phyloP scores from a whole-genome alignment of 2,329 filamentous ascomycete genomes.

The Exophiala aquamarina region DNA sequence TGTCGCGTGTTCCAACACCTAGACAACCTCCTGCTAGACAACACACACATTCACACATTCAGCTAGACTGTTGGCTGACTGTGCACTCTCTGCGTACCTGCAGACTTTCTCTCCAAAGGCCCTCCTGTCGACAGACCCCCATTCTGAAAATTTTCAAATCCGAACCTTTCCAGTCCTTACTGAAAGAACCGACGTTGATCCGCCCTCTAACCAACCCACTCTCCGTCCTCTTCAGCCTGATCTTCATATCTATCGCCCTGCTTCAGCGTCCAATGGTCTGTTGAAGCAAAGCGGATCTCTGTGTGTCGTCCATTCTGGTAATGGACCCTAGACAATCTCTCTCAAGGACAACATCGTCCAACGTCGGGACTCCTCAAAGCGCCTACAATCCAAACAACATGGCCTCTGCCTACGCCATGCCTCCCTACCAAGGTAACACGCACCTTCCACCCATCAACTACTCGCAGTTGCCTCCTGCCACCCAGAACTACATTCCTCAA shows the following conservation, averaged over 20 bases:
- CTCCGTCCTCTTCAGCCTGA: constrained; percentile 3
- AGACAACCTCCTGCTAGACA: neutral
- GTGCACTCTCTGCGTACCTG: constrained; percentile 20
- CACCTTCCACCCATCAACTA: constrained; percentile 49
- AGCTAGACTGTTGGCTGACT: constrained; percentile 17
- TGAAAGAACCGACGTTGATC: constrained; percentile 11
- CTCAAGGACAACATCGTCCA: constrained; percentile 40
- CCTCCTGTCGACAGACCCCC: too few relatives aligned
- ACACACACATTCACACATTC: constrained; percentile 1
- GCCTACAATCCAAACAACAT: constrained; percentile 42
- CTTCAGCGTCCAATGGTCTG: constrained; percentile 22
- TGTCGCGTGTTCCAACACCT: constrained; percentile 15
- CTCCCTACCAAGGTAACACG: constrained; percentile 48
- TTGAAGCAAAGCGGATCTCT: constrained; percentile 21
- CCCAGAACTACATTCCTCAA: constrained; percentile 28
- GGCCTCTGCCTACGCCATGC: constrained; percentile 40
- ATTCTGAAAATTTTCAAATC: constrained; percentile 7
- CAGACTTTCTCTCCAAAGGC: constrained; percentile 8
- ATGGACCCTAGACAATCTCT: constrained; percentile 31
- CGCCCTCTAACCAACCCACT: constrained; percentile 7
- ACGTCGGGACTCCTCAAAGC: constrained; percentile 39
- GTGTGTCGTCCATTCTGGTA: constrained; percentile 19
- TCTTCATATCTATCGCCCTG: constrained; percentile 1
- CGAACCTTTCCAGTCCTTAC: constrained; percentile 21
- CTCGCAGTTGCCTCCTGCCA: constrained; percentile 43